phyloP scores from a whole-genome alignment of 208 protist species.

The Trypanosoma theileri region DNA sequence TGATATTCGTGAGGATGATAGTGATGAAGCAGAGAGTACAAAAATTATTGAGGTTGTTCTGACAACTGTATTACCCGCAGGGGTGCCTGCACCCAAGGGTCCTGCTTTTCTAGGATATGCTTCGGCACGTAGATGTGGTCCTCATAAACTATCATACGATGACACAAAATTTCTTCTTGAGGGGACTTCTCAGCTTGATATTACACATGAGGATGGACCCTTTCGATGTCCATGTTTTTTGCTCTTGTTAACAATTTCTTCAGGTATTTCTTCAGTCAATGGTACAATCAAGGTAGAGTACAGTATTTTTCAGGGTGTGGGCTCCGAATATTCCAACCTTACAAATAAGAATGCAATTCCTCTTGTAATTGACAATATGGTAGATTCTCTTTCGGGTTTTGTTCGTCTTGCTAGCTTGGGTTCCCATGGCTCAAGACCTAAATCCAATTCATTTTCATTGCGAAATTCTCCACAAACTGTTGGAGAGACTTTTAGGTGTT shows the following conservation, averaged over 20 bases:
- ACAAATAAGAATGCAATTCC: conserved; percentile 27
- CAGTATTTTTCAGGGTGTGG: conserved; percentile 32
- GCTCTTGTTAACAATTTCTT: conserved; percentile 41
- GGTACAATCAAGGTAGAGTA: conserved; percentile 45
- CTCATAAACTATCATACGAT: conserved; percentile 63
- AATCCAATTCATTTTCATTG: not conserved
- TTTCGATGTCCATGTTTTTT: conserved; percentile 28
- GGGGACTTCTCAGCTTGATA: conserved; percentile 8
- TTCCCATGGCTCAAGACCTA: conserved; percentile 20
- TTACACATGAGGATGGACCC: not conserved
- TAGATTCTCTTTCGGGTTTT: conserved; percentile 58
- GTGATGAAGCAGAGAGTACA: conserved; percentile 33
- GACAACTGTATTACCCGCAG: conserved; percentile 26
- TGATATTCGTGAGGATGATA: conserved; percentile 30
- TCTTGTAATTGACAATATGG: conserved; percentile 61
- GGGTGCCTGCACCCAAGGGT: not conserved
- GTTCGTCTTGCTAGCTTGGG: conserved; percentile 40
- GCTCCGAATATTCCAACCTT: not conserved
- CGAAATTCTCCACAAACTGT: not conserved
- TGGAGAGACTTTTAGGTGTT: conserved; percentile 13
- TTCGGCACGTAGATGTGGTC: conserved; percentile 38
- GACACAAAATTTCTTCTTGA: conserved; percentile 33
- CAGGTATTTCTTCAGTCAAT: not conserved
- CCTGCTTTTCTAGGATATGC: conserved; percentile 35
- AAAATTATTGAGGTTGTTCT: conserved; percentile 38